A percentile compares a stretch with the other conserved stretches of the same genome.
Evolutionary conservation across 371 early-diverging fungal species (phyloP).

Genomic region (Enterospora canceri): DNA sequence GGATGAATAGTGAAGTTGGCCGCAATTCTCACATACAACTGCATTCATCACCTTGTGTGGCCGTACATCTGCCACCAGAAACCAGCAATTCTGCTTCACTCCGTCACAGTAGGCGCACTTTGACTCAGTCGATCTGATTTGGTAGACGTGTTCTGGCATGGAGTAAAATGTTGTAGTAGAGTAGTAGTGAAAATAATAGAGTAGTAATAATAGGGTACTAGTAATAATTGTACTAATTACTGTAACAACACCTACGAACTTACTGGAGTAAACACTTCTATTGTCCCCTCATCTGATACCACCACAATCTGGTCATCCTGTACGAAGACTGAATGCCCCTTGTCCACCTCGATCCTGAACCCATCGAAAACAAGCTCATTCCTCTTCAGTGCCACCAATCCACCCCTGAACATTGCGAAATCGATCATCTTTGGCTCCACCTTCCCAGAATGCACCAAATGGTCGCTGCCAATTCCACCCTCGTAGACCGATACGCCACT

Average conservation of each 20-base stretch:
- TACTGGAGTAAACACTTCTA: no score
- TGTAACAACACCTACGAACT: no score
- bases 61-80: constrained; percentile 4
- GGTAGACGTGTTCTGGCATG: neutral
- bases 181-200: no score
- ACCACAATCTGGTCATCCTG: neutral
- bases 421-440: neutral
- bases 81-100: neutral
- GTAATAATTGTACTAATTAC: no score
- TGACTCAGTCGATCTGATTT: neutral
- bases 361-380: neutral
- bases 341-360: neutral
- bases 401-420: neutral
- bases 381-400: neutral
- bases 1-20: neutral
- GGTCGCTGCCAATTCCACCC: neutral
- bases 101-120: neutral
- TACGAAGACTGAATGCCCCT: neutral
- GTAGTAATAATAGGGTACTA: no score
- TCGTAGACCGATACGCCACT: neutral
- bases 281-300: neutral
- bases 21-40: neutral
- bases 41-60: constrained; percentile 6
- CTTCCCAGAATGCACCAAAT: neutral
- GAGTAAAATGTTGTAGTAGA: neutral